Evolutionary conservation across 768 basidiomycete genomes (phyloP).

Genomic region (Podaxis sp.): DNA sequence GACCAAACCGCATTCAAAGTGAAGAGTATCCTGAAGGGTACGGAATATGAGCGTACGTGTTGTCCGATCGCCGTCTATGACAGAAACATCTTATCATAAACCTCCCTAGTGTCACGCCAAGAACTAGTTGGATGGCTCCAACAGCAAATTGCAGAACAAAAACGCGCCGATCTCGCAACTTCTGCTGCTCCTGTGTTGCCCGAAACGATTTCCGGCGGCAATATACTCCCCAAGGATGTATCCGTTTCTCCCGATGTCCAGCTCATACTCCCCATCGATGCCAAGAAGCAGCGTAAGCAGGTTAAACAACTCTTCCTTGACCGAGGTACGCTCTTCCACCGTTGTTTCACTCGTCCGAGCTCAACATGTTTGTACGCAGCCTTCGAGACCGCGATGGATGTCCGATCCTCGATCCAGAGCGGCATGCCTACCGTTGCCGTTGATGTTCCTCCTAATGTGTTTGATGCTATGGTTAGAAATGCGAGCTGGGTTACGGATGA

Average conservation of each 20-base stretch:
- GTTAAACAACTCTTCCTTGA: constrained; percentile 69
- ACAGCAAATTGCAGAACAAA: constrained; percentile 77
- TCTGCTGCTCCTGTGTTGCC: constrained; percentile 49
- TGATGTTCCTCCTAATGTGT: constrained; percentile 59
- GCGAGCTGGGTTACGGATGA: constrained; percentile 72
- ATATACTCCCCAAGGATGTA: constrained; percentile 37
- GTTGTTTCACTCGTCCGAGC: not conserved
- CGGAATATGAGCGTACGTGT: constrained; percentile 66
- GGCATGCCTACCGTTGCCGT: constrained; percentile 71
- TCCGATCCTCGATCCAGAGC: constrained; percentile 57
- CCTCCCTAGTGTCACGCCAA: constrained; percentile 44
- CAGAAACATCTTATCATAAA: not conserved
- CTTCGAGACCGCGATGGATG: constrained; percentile 55
- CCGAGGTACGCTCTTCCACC: constrained; percentile 44
- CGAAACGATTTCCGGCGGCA: constrained; percentile 31
- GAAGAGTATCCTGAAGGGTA: constrained; percentile 78
- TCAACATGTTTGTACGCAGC: constrained; percentile 37
- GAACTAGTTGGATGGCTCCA: constrained; percentile 77
- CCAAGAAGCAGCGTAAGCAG: constrained; percentile 72
- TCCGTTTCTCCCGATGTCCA: constrained; percentile 48
- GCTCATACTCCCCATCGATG: constrained; percentile 63
- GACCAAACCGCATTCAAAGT: constrained; percentile 76
- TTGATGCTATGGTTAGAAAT: constrained; percentile 59
- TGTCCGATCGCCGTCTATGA: not conserved
- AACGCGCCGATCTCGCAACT: constrained; percentile 64